A percentile compares a stretch with the other conserved stretches of the same genome.
These are phyloP conservation scores for Actinidia chinensis DNA, from an alignment of 179 eudicot genomes.

Conservation along the genomic window DNA sequence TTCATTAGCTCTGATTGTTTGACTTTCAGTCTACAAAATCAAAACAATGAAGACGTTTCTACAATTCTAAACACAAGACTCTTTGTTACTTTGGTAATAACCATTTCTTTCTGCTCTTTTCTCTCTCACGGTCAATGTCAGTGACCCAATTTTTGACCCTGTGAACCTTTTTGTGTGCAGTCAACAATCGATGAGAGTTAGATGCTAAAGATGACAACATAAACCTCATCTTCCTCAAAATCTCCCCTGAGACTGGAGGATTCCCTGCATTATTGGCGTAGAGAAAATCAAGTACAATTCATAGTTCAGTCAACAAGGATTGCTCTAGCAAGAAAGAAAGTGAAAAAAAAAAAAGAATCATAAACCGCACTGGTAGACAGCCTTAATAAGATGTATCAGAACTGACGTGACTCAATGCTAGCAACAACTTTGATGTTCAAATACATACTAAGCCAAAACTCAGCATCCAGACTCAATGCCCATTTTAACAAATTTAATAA, in stretches of 20 bases:
- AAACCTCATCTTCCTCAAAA: conserved; percentile 83
- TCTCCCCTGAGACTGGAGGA: conserved; percentile 95
- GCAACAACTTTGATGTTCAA: no score
- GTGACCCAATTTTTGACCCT: conserved; percentile 94
- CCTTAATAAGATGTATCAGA: no score
- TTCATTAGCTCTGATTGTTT: conserved; percentile 80
- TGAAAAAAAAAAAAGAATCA: no score
- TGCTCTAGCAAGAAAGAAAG: no score
- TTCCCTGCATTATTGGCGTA: conserved; percentile 54
- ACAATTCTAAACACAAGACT: conserved; percentile 12
- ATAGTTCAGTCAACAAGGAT: no score
- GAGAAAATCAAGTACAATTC: conserved; percentile 15
- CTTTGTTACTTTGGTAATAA: conserved; percentile 23
- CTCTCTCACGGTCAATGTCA: conserved; percentile 98
- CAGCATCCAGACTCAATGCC: no score
- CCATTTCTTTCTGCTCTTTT: conserved; percentile 95
- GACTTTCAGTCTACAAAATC: conserved; percentile 78
- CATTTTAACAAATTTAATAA: no score
- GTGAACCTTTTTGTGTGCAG: conserved; percentile 94
- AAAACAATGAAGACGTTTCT: conserved; percentile 16
- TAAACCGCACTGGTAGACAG: no score
- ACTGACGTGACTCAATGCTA: no score
- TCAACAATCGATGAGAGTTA: conserved; percentile 88
- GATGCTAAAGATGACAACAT: conserved; percentile 97
- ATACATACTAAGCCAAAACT: no score